Evolutionary conservation across 2,329 filamentous ascomycete genomes (phyloP).

Genomic region (Epichloe bromicola): DNA sequence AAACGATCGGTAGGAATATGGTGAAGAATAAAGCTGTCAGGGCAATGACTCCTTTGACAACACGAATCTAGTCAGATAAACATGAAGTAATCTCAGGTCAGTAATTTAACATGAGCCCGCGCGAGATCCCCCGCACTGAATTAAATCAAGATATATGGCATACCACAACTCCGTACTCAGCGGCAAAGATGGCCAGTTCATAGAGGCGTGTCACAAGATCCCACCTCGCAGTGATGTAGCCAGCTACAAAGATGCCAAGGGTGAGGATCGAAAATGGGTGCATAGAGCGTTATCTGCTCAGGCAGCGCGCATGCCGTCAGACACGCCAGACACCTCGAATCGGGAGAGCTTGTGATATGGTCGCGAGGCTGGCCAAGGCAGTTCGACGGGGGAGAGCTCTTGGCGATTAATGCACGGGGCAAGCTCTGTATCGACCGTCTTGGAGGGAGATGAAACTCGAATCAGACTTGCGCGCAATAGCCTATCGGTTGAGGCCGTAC

Average conservation of each 20-base stretch:
- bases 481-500: background rate
- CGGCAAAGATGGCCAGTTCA: slow-evolving; percentile 93
- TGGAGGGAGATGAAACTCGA: background rate
- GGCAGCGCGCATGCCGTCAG: slow-evolving; percentile 32
- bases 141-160: slow-evolving; percentile 4
- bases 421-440: background rate
- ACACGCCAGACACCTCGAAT: slow-evolving; percentile 1
- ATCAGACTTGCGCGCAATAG: background rate
- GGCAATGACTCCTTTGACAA: slow-evolving; percentile 70
- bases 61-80: slow-evolving; percentile 49
- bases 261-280: slow-evolving; percentile 95
- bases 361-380: slow-evolving; percentile 1
- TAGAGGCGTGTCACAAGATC: slow-evolving; percentile 93
- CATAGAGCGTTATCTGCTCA: slow-evolving; percentile 50
- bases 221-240: slow-evolving; percentile 98
- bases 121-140: background rate
- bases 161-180: slow-evolving; percentile 96
- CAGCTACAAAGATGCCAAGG: slow-evolving; percentile 96
- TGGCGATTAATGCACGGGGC: background rate
- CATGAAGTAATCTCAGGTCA: background rate
- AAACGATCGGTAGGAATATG: slow-evolving; percentile 71
- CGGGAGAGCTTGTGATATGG: background rate
- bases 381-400: background rate
- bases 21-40: slow-evolving; percentile 76
- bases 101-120: background rate